phyloP scores from a whole-genome alignment of 2,329 filamentous ascomycete species.

The Aspergillus pseudoglaucus region DNA sequence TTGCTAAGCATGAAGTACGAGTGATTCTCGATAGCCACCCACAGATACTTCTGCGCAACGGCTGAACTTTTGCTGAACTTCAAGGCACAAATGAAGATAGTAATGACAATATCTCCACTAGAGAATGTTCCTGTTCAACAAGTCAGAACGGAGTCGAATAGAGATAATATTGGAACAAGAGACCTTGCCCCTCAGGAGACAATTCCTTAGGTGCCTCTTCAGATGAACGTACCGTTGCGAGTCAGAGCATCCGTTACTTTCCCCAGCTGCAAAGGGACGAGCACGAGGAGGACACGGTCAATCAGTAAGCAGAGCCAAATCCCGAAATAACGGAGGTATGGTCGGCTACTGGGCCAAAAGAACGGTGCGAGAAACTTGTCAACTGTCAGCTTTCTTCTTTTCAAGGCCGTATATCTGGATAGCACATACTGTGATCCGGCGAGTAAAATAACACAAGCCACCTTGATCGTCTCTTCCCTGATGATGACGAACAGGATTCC shows the following conservation, averaged over 20 bases:
- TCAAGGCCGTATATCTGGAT: background rate
- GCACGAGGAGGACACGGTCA: conserved; percentile 65
- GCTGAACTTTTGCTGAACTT: conserved; percentile 47
- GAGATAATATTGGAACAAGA: background rate
- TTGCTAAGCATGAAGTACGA: conserved; percentile 53
- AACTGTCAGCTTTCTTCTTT: conserved; percentile 3
- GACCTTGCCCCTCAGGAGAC: background rate
- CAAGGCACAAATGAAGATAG: conserved; percentile 45
- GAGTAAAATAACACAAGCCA: background rate
- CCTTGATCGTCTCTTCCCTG: background rate
- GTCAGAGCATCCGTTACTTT: conserved; percentile 67
- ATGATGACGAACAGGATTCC: background rate
- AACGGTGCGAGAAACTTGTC: conserved; percentile 66
- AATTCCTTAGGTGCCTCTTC: conserved; percentile 4
- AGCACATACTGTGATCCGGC: background rate
- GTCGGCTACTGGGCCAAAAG: conserved; percentile 66
- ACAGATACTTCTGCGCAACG: conserved; percentile 46
- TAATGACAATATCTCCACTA: conserved; percentile 49
- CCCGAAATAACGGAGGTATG: conserved; percentile 59
- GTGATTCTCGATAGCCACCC: conserved; percentile 51
- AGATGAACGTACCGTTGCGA: conserved; percentile 35
- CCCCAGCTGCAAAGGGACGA: conserved; percentile 76
- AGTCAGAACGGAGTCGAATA: background rate
- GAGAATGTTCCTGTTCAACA: conserved; percentile 34
- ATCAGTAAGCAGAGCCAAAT: conserved; percentile 63